A percentile compares a stretch with the other conserved stretches of the same genome.
These are phyloP conservation scores for Zoysia matrella DNA, from an alignment of 202 grass and related monocot species.

Conservation along the genomic window DNA sequence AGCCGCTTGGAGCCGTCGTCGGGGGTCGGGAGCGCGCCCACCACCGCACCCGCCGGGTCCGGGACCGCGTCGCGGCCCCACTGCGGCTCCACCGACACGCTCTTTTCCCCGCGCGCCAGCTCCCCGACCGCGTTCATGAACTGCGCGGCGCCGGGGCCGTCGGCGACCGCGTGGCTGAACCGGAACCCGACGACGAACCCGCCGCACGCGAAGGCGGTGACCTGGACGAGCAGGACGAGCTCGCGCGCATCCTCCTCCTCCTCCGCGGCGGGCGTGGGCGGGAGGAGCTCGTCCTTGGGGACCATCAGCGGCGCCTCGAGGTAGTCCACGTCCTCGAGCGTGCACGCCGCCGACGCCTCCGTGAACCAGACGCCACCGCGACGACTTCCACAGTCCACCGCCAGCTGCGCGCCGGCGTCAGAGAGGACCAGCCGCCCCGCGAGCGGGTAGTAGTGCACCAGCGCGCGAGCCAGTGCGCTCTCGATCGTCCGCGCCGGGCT, in stretches of 20 bases:
- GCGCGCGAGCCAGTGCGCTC: constrained; percentile 43
- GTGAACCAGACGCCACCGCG: constrained; percentile 80
- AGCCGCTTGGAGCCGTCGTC: constrained; percentile 52
- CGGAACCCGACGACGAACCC: constrained; percentile 82
- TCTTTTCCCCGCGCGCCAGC: constrained; percentile 39
- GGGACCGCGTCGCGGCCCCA: constrained; percentile 74
- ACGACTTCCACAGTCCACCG: constrained; percentile 57
- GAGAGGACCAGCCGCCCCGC: constrained; percentile 57
- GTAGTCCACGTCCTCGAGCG: constrained; percentile 76
- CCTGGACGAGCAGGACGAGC: constrained; percentile 78
- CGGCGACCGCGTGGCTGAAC: constrained; percentile 79
- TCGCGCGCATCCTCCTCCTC: constrained; percentile 50
- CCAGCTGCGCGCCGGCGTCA: constrained; percentile 59
- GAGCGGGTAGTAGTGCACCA: constrained; percentile 72
- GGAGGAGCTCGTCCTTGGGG: constrained; percentile 71
- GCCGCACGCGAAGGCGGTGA: constrained; percentile 68
- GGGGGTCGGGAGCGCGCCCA: constrained; percentile 47
- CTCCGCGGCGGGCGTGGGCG: constrained; percentile 28
- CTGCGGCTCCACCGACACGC: constrained; percentile 32
- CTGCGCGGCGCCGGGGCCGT: constrained; percentile 11
- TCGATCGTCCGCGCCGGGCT: constrained; percentile 55
- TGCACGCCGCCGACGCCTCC: constrained; percentile 49
- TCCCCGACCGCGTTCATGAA: constrained; percentile 72
- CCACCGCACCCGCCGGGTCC: constrained; percentile 28
- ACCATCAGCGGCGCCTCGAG: constrained; percentile 82